Evolutionary conservation across 495 filamentous ascomycete species (phyloP).

Genomic region (Choiromyces venosus): DNA sequence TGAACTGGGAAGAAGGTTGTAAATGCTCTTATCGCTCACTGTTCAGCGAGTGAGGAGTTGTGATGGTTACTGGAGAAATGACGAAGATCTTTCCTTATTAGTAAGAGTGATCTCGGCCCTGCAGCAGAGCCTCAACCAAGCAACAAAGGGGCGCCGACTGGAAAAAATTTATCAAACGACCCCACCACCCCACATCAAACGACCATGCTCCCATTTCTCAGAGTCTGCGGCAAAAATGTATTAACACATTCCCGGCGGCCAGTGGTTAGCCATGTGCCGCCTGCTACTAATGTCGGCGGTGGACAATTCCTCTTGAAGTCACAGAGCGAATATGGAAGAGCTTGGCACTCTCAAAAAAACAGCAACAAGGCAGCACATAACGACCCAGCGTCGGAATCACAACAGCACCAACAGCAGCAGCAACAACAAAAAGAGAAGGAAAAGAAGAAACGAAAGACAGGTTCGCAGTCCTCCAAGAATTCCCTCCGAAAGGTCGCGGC

Average conservation of each 20-base stretch:
- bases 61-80: neutral
- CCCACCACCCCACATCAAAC: neutral
- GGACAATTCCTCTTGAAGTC: neutral
- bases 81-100: neutral
- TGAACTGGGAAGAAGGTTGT: neutral
- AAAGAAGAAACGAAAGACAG: constrained; percentile 30
- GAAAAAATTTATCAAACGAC: neutral
- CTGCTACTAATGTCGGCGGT: neutral
- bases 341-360: neutral
- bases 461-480: constrained; percentile 31
- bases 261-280: neutral
- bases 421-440: neutral
- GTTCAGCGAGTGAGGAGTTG: neutral
- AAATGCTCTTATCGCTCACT: too few relatives aligned
- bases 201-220: neutral
- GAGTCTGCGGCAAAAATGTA: neutral
- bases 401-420: neutral
- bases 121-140: neutral
- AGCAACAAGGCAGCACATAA: neutral
- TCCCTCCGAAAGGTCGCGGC: constrained; percentile 32
- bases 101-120: neutral
- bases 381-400: neutral
- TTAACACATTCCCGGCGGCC: neutral
- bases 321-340: neutral
- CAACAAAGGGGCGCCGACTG: too few relatives aligned